Evolutionary conservation across 2,329 filamentous ascomycete genomes (phyloP).

Genomic region (Aspergillus intermedius): DNA sequence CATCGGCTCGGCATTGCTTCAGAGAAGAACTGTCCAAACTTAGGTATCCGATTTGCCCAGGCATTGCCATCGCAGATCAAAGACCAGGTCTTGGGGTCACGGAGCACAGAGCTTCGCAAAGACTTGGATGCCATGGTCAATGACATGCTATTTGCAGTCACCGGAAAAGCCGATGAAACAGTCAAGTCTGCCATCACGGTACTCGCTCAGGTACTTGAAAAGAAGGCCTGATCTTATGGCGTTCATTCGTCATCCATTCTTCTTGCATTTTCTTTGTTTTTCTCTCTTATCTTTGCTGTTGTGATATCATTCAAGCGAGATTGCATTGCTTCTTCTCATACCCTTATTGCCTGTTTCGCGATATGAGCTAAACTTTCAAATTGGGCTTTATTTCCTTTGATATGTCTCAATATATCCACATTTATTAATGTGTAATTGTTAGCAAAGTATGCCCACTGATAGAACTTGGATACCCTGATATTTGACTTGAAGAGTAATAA

Average conservation of each 20-base stretch:
- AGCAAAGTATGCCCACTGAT: no score
- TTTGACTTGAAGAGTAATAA: neutral
- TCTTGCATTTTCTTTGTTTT: constrained; percentile 3
- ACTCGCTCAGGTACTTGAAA: constrained; percentile 33
- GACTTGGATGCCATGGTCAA: constrained; percentile 31
- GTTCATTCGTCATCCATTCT: neutral
- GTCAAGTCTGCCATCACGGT: constrained; percentile 33
- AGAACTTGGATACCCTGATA: neutral
- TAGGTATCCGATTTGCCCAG: constrained; percentile 25
- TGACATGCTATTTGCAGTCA: constrained; percentile 29
- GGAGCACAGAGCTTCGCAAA: constrained; percentile 24
- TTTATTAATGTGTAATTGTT: no score
- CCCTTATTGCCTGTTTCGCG: constrained; percentile 1
- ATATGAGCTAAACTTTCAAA: neutral
- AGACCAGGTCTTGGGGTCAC: constrained; percentile 23
- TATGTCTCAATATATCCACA: neutral
- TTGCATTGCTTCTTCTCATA: neutral
- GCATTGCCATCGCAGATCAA: constrained; percentile 20
- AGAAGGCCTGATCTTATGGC: constrained; percentile 15
- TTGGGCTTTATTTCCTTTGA: neutral
- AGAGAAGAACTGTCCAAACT: constrained; percentile 26
- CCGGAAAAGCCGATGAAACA: constrained; percentile 28
- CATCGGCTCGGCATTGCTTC: constrained; percentile 25
- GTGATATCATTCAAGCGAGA: no score
- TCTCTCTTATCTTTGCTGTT: neutral